phyloP scores from a whole-genome alignment of 2,329 filamentous ascomycete species.

The Aspergillus sp. region DNA sequence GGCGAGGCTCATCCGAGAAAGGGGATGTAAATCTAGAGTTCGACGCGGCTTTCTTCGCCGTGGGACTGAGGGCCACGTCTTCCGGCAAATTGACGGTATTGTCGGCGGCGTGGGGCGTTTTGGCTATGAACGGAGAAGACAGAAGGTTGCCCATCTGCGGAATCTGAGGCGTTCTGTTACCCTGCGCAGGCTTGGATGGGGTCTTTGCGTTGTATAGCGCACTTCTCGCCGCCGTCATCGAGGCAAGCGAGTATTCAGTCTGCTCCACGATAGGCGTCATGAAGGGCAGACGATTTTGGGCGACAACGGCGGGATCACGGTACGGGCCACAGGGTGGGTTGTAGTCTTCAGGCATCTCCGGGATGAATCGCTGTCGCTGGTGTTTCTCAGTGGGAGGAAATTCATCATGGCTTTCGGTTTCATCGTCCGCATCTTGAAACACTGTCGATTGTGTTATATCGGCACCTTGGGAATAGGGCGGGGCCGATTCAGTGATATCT shows the following conservation, averaged over 20 bases:
- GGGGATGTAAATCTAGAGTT: slow-evolving; percentile 19
- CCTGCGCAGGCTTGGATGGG: slow-evolving; percentile 60
- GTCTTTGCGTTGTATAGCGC: slow-evolving; percentile 69
- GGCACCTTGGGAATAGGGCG: slow-evolving; percentile 20
- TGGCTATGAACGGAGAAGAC: slow-evolving; percentile 72
- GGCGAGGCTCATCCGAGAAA: slow-evolving; percentile 20
- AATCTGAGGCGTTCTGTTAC: slow-evolving; percentile 26
- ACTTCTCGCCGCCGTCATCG: slow-evolving; percentile 56
- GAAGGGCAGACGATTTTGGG: slow-evolving; percentile 90
- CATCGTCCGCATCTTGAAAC: slow-evolving; percentile 16
- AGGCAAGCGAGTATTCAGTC: slow-evolving; percentile 80
- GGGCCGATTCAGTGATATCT: slow-evolving; percentile 56
- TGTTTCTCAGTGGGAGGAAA: slow-evolving; percentile 36
- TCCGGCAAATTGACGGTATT: slow-evolving; percentile 33
- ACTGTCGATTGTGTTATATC: slow-evolving; percentile 17
- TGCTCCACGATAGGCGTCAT: slow-evolving; percentile 98
- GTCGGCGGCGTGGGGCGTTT: slow-evolving; percentile 54
- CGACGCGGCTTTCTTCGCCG: slow-evolving; percentile 35
- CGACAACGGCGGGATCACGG: slow-evolving; percentile 74
- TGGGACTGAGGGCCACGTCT: slow-evolving; percentile 38
- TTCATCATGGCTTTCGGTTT: slow-evolving; percentile 26
- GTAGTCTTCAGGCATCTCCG: slow-evolving; percentile 83
- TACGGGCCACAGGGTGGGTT: slow-evolving; percentile 75
- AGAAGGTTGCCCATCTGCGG: slow-evolving; percentile 46
- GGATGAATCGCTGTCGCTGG: slow-evolving; percentile 44